Base-by-base conservation (phyloP, 352 stramenopile genomes). In the Globisporangium alternatum region DNA sequence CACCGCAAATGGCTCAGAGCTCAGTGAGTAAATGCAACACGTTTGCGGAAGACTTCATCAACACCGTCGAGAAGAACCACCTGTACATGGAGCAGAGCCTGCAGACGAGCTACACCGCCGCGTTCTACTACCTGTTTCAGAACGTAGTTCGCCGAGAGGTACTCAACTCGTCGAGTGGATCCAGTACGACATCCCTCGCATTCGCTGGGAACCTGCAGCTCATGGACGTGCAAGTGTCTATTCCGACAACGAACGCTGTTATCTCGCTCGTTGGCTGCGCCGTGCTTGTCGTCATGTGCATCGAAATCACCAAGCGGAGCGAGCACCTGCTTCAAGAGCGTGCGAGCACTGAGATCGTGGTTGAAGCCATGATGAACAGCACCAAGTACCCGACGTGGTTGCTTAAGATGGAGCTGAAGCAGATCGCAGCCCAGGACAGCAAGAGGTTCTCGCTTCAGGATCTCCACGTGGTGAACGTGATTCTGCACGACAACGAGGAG, bases 61-160 rank as follows among this genome's bases (percentile, higher is more conserved):
- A 58, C 1, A 49, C 9, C n/a, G 49, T 71, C 17, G 65, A 77
- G 25, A 70, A 64, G 49, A 80, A 80, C 22, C 70, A 83, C 43
- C 10, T 81, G 33, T 81, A 83, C 59, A 70, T 78, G n/a, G 72
- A 81, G 21, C 43, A 62, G 35, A 77, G 62, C 7, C 62, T 81
- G 12, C 75, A 81, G 53, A 52, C 69, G 3, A 59, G 66, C 35
- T 77, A 81, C 49, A 79, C 71, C 0, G 58, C 70, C 0, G 75
- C 70, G 0, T 64, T 72, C 12, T 80, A 68, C 63, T 79, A 70
- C 39, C 49, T 79, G 19, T 79, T 76, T 55, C 68, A 83, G 35
- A 70, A 74, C 30, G 75, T 51, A 0, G 51, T 76, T 47, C 54
- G 5, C 0, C 62, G 54, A 3, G 19, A 45, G n/a, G 22, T 6